Percentiles rank a stretch among this genome's conserved stretches.
phyloP scores from a whole-genome alignment of 805 yeast species.

The Priceomyces melissophilus region DNA sequence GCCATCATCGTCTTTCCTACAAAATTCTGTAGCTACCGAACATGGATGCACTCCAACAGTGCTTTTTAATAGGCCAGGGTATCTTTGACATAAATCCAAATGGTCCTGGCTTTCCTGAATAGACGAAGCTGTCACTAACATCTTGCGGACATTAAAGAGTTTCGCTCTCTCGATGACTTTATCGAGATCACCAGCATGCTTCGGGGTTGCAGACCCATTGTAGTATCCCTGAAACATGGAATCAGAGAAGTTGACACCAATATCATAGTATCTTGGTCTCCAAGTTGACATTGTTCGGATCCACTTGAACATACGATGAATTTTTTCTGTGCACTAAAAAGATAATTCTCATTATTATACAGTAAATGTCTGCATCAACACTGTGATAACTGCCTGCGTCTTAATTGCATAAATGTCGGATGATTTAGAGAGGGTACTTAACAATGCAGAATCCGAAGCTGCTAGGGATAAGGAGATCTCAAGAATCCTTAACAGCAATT shows the following conservation, averaged over 20 bases:
- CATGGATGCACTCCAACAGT: slow-evolving; percentile 98
- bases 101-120: slow-evolving; percentile 64
- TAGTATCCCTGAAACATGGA: slow-evolving; percentile 82
- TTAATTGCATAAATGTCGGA: slow-evolving; percentile 9
- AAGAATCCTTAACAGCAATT: slow-evolving; percentile 47
- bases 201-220: slow-evolving; percentile 50
- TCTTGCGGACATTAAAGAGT: slow-evolving; percentile 57
- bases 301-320: not conserved
- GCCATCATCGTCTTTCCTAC: slow-evolving; percentile 16
- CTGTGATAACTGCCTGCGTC: not conserved
- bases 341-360: too few species aligned
- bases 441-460: slow-evolving; percentile 24
- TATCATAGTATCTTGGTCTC: slow-evolving; percentile 44
- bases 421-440: slow-evolving; percentile 16
- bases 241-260: slow-evolving; percentile 79
- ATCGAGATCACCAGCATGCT: slow-evolving; percentile 65
- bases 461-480: slow-evolving; percentile 51
- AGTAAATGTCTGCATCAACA: not conserved
- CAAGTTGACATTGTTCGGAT: slow-evolving; percentile 14
- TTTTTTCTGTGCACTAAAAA: too few species aligned
- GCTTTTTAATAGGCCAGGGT: slow-evolving; percentile 40
- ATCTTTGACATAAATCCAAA: slow-evolving; percentile 47
- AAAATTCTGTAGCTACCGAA: slow-evolving; percentile 52
- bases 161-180: slow-evolving; percentile 66
- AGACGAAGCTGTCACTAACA: slow-evolving; percentile 83